Conservation (phyloP, 805 yeast genomes). For the Metschnikowia bowlesiae region DNA sequence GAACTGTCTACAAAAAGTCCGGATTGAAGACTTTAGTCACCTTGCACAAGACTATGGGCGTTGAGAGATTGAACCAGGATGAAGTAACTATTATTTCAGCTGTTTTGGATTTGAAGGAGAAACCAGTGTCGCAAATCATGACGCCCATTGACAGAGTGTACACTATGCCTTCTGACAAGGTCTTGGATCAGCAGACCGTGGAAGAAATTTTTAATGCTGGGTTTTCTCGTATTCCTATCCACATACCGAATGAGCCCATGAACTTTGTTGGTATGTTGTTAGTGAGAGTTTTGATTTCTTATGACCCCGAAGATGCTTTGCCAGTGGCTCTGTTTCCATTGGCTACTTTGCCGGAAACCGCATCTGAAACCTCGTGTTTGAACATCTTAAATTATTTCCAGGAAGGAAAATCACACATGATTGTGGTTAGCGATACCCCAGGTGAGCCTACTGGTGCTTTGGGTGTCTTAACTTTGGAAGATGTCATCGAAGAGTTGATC, state of each 20-base stretch:
- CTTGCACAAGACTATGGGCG: constrained; percentile 91
- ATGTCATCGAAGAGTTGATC: constrained; percentile 95
- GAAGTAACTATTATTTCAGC: constrained; percentile 95
- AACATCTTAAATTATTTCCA: constrained; percentile 94
- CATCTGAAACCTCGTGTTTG: constrained; percentile 85
- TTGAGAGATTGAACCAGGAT: constrained; percentile 86
- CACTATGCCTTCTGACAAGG: constrained; percentile 78
- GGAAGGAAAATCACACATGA: constrained; percentile 98
- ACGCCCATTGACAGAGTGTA: constrained; percentile 89
- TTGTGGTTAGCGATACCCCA: constrained; percentile 80
- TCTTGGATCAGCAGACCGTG: constrained; percentile 78
- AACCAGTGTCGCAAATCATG: constrained; percentile 82
- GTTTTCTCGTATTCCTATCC: constrained; percentile 91
- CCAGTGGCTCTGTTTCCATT: constrained; percentile 92
- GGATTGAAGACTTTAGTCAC: constrained; percentile 93
- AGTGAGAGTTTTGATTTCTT: constrained; percentile 86
- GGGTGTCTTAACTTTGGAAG: constrained; percentile 92
- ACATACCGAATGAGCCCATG: constrained; percentile 79
- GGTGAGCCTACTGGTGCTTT: constrained; percentile 80
- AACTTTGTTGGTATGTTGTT: constrained; percentile 94
- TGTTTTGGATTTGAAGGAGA: constrained; percentile 89
- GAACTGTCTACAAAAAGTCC: constrained; percentile 86
- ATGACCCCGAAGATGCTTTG: constrained; percentile 93
- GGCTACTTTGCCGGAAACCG: constrained; percentile 94
- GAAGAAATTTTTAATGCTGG: constrained; percentile 92